Evolutionary conservation across 306 rosid species (phyloP), one percentile per base, ranked within the genome.

Genomic region (Medicago arabica): DNA sequence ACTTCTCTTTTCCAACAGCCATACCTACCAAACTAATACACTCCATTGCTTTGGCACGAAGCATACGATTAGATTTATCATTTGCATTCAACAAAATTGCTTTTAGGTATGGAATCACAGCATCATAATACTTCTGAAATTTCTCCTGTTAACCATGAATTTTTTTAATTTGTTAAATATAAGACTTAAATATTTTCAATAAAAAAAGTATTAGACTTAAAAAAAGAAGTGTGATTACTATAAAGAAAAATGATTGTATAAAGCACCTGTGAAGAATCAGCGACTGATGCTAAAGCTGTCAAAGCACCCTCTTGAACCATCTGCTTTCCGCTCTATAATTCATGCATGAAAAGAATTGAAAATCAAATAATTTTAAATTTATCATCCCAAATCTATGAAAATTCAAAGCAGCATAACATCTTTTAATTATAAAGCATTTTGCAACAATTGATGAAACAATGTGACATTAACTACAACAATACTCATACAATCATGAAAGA

Each of bases 1-100:
- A 95, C 83, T 95, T 92, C 15, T 89, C 98, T 85, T 95, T 95
- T 74, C 98, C 98, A 86, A 95, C 98, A 66, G 98, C 98, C 98
- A 95, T 95, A 49, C 98, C 98, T 74, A 95, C 97, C 89, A 95
- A 89, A 81, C 98, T 95, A 83, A 95, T 95, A 86, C 97, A 95
- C 85, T 95, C 98, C 98, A 95, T 95, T 61, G 98, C 91, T 88
- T 92, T 95, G 39, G 97, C 98, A 49, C 98, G 97, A 72, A 95
- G 98, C 97, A 95, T 95, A 8, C 97, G 96, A 75, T 86, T 90
- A 49, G 98, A 82, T 72, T 95, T 95, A 81, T 92, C 97, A 78
- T 90, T 95, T 74, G 98, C 98, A 84, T 95, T 95, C 79, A 95
- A 65, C 89, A 95, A 82, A 80, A 95, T 90, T 59, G 92, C 85